Percentiles rank a stretch among this genome's conserved stretches.
Conservation (phyloP, 768 basidiomycete genomes). For the Boletus eberwhitei region DNA sequence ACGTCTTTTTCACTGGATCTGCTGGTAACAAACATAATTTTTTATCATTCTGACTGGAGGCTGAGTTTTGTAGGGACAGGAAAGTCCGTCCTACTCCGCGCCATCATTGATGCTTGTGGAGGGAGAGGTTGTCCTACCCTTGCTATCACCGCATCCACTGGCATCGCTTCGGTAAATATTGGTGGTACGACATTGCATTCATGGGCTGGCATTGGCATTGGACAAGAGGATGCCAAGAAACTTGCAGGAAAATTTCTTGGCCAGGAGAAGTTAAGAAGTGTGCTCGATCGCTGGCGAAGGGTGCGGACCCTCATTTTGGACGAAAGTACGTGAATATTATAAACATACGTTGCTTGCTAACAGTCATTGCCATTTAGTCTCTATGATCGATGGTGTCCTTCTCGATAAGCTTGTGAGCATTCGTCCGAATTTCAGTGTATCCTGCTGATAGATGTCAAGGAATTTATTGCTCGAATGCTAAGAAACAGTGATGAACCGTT, state of each 20-base stretch:
- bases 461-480: slow-evolving; percentile 57
- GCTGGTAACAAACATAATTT: slow-evolving; percentile 44
- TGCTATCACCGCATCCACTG: slow-evolving; percentile 79
- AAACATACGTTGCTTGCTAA: not conserved
- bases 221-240: slow-evolving; percentile 49
- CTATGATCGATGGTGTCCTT: slow-evolving; percentile 79
- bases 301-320: slow-evolving; percentile 75
- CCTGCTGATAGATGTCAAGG: slow-evolving; percentile 38
- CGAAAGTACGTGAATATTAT: slow-evolving; percentile 54
- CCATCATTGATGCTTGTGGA: slow-evolving; percentile 58
- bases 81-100: slow-evolving; percentile 76
- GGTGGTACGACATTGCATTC: slow-evolving; percentile 80
- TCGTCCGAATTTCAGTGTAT: slow-evolving; percentile 32
- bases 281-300: slow-evolving; percentile 59
- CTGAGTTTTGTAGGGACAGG: slow-evolving; percentile 55
- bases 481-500: slow-evolving; percentile 58
- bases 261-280: slow-evolving; percentile 34
- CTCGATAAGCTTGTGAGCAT: slow-evolving; percentile 74
- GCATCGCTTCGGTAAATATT: slow-evolving; percentile 80
- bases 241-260: slow-evolving; percentile 54
- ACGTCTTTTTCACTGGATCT: slow-evolving; percentile 83
- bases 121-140: slow-evolving; percentile 37
- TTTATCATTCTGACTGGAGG: not conserved
- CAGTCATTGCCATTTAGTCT: slow-evolving; percentile 49
- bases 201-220: slow-evolving; percentile 79